phyloP scores from a whole-genome alignment of 2,329 filamentous ascomycete genomes.

The Sarocladiaceae sp. region DNA sequence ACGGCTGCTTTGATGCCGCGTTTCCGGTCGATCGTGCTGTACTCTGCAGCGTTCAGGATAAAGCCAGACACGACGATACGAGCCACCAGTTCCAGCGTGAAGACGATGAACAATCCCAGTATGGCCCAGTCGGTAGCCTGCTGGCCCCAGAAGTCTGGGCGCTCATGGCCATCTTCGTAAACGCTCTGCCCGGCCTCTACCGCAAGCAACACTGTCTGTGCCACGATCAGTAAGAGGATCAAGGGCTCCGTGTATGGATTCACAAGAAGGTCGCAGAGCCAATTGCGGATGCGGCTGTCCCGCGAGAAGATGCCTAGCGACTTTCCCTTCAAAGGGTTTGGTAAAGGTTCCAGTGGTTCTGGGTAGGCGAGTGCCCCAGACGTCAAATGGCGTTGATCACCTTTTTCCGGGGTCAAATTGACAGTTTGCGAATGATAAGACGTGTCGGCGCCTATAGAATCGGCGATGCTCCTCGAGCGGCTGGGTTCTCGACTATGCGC shows the following conservation, averaged over 20 bases:
- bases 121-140: constrained; percentile 74
- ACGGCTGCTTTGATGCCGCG: constrained; percentile 71
- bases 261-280: constrained; percentile 78
- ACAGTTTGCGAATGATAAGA: constrained; percentile 48
- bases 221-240: constrained; percentile 80
- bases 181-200: constrained; percentile 76
- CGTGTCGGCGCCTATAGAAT: constrained; percentile 39
- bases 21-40: constrained; percentile 82
- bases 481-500: constrained; percentile 4
- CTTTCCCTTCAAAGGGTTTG: constrained; percentile 81
- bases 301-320: constrained; percentile 81
- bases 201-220: constrained; percentile 84
- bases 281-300: constrained; percentile 67
- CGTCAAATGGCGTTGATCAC: constrained; percentile 17
- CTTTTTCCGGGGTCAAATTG: constrained; percentile 41
- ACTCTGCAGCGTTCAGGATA: constrained; percentile 83
- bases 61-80: constrained; percentile 92
- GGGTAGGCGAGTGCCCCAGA: constrained; percentile 15
- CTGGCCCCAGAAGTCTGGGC: constrained; percentile 62
- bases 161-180: constrained; percentile 55
- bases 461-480: constrained; percentile 16
- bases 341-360: constrained; percentile 16
- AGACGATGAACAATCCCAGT: constrained; percentile 79
- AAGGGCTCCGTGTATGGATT: constrained; percentile 83
- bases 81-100: constrained; percentile 78